Evolutionary conservation across 2,329 filamentous ascomycete genomes (phyloP), one percentile per base, ranked within the genome.

Genomic region (Hymenoscyphus scutula): DNA sequence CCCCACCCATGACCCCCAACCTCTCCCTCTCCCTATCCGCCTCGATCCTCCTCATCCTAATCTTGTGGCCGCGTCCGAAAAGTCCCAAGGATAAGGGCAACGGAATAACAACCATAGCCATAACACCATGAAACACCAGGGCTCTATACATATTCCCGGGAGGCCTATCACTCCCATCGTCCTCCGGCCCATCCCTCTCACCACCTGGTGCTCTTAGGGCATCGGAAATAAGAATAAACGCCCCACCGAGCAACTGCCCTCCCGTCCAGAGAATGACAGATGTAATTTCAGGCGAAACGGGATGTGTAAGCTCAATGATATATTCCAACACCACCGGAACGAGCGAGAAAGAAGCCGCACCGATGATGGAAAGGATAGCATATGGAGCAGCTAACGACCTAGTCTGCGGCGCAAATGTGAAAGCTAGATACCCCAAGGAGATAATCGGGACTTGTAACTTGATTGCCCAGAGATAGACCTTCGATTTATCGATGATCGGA

Each of bases 281-380:
- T 0, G 90, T 91, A 53, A 97, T 84, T 76, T 96, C 94, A 0
- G 95, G 93, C 48, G 87, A 89, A 29, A 96, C 86, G 0, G 95
- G 95, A 72, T 95, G 91, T 5, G 90, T 92, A 63, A 97, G 84
- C 75, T 98, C 92, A 58, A 91, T 90, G 17, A 97, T 80, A 69
- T 90, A 92, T 76, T 99, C 95, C 57, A 98, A 83, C 5, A 87
- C 90, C 41, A 97, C 84, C 2, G 95, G 95, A 0, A 98, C 82
- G 2, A 98, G 78, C 23, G 83, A 83, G 77, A 98, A 98, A 10
- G 84, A 87, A 0, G 91, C 79, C 1, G 92, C 92, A 53, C 95
- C 95, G 2, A 97, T 80, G 17, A 96, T 65, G 2, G 88, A 85
- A 67, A 91, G 85, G 17, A 96, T 83, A 59, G 89, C 81, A 72